phyloP scores from a whole-genome alignment of 2,329 filamentous ascomycete species.

The Diaporthe sp. region DNA sequence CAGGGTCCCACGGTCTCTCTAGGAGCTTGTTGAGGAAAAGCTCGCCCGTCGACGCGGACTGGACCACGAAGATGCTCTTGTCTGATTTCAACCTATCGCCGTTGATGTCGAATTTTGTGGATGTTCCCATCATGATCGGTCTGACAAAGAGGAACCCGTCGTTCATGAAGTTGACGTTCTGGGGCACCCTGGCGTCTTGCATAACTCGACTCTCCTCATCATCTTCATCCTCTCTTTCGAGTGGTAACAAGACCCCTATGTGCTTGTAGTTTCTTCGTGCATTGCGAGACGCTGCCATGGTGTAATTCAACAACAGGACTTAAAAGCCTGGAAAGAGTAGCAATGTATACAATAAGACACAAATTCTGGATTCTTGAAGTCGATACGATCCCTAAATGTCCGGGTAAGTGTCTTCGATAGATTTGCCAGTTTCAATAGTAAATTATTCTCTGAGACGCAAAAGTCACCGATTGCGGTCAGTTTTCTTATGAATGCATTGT shows the following conservation, averaged over 20 bases:
- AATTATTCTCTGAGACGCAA: too few species aligned
- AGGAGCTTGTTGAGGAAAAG: constrained; percentile 2
- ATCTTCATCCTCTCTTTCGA: background rate
- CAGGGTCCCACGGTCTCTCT: background rate
- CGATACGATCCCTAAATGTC: background rate
- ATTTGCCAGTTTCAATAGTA: background rate
- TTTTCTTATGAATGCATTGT: background rate
- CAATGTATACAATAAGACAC: background rate
- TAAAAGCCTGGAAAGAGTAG: too few species aligned
- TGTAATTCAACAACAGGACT: background rate
- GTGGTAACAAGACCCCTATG: constrained; percentile 4
- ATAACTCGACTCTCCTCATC: background rate
- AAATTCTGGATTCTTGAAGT: background rate
- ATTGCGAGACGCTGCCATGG: background rate
- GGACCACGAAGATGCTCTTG: background rate
- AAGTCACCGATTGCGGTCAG: background rate
- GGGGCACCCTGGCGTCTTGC: background rate
- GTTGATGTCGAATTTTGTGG: background rate
- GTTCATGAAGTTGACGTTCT: background rate
- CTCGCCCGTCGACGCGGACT: constrained; percentile 3
- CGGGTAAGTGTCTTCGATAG: background rate
- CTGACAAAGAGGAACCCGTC: constrained; percentile 5
- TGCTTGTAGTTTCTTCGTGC: background rate
- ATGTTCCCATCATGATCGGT: background rate
- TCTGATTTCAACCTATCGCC: background rate